Base-by-base conservation (phyloP, 1,139 yeast genomes). In the Geotrichum aggregatum region DNA sequence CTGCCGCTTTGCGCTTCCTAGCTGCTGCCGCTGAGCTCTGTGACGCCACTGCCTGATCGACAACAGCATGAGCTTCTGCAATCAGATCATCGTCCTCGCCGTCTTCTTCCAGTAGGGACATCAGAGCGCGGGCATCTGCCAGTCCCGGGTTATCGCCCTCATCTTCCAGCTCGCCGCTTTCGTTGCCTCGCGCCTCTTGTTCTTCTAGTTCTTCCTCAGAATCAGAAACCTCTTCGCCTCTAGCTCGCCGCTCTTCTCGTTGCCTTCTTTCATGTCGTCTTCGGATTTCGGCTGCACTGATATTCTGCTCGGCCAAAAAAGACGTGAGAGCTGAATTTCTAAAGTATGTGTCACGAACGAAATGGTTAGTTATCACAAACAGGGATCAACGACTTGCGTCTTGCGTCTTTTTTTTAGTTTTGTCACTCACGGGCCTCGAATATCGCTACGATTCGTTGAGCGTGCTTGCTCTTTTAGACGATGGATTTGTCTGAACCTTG, bases 221-320 rank as follows among this genome's bases (percentile, higher is more conserved):
- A 11, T 18, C 28, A 5, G 28, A 24, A 8, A 24, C 28, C 8
- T 5, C 8, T 33, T 26, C 38, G 19, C 30, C 26, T 18, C 19
- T n/a, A 16, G 30, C 30, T 8, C n/a, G 11, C 4, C 16, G 44
- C 22, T 54, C 66, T 58, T 61, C 63, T 57, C 61, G 54, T 48
- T 60, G 61, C 69, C 66, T 62, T 69, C 60, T 57, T 62, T 64
- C 58, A 70, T 84, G 79, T 60, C 95, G 73, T 50, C 77, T 71
- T 60, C 91, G 76, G 64, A 91, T 88, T 44, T 81, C 88, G 0
- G 97, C 87, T 18, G 52, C 58, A 34, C 34, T 53, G 43, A 41
- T 56, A 39, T 97, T 97, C 66, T 89, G 96, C 53, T 85, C 71
- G 38, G 74, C 61, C 55, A 72, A 59, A 50, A 72, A 72, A 62